These are phyloP conservation scores for Hysterium pulicare DNA, from an alignment of 2,329 filamentous ascomycete genomes.

Conservation along the genomic window DNA sequence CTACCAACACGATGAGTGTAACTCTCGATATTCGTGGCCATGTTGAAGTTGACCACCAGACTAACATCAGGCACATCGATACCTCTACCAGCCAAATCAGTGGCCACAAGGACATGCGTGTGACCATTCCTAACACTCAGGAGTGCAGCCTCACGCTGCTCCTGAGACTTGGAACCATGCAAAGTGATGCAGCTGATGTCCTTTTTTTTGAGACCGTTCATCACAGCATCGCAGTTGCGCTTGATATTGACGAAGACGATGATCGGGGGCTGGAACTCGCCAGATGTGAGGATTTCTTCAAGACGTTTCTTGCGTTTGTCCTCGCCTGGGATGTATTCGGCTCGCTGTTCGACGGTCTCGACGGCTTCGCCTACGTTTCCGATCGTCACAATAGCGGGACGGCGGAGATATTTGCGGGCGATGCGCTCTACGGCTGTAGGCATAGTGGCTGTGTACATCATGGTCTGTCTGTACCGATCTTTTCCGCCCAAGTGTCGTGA, in stretches of 20 bases:
- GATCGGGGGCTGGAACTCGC: slow-evolving; percentile 81
- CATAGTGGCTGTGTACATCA: slow-evolving; percentile 99
- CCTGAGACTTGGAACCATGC: slow-evolving; percentile 95
- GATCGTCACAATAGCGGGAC: slow-evolving; percentile 91
- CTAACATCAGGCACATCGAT: slow-evolving; percentile 95
- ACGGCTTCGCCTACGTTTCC: slow-evolving; percentile 94
- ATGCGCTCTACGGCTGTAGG: slow-evolving; percentile 88
- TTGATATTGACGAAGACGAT: slow-evolving; percentile 99
- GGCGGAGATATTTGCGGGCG: slow-evolving; percentile 91
- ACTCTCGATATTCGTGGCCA: slow-evolving; percentile 87
- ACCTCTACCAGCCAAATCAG: slow-evolving; percentile 92
- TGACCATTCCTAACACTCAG: slow-evolving; percentile 75
- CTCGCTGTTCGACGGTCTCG: slow-evolving; percentile 94
- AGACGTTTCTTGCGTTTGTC: slow-evolving; percentile 96
- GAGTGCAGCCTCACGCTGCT: slow-evolving; percentile 92
- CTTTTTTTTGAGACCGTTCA: slow-evolving; percentile 89
- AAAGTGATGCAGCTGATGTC: slow-evolving; percentile 87
- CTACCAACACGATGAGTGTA: slow-evolving; percentile 97
- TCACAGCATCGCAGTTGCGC: slow-evolving; percentile 93
- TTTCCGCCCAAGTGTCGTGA: slow-evolving; percentile 69
- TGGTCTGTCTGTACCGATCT: slow-evolving; percentile 89
- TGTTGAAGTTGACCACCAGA: slow-evolving; percentile 98
- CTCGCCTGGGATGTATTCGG: slow-evolving; percentile 86
- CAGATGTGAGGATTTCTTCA: slow-evolving; percentile 78
- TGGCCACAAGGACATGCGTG: slow-evolving; percentile 88